Evolutionary conservation across 176 grass and related monocot genomes (phyloP), one percentile per base, ranked within the genome.

Genomic region (Alopecurus myosuroides): DNA sequence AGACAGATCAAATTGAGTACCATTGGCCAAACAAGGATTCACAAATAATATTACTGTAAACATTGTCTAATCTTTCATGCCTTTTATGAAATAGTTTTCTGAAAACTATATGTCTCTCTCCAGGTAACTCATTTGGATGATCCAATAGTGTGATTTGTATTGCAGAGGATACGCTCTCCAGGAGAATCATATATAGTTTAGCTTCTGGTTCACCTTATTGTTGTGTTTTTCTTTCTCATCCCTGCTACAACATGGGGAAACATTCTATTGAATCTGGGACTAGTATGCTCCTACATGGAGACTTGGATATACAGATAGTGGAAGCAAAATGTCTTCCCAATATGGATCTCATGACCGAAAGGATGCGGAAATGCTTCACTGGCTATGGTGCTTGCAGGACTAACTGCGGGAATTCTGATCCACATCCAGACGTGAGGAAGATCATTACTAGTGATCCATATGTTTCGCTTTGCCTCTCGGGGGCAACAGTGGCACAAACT

Each of bases 361-460:
- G 95, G 84, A 93, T 98, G 91, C 67, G 93, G 3, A 94, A 85
- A 55, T 98, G 91, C 74, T 98, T 95, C 44, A 86, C 89, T 31
- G 87, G 88, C 22, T 95, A 94, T 66, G 88, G 86, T 13, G 84
- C 88, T 33, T 88, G 86, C 20, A 86, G 92, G 31, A 75, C 76
- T 25, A 82, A 88, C 17, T 81, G 88, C 19, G 81, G 88, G 19
- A 86, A 70, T 19, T 87, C 77, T 11, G 86, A 87, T 46, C 19
- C 71, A 53, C 84, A 87, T 22, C 61, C 84, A 45, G 83, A 86
- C 58, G 48, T 89, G 86, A 90, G 89, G 61, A 98, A 95, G 60
- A 95, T 98, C 56, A 98, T 98, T 56, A 98, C 95, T 26, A 95
- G 95, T 45, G 96, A 98, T 81, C 96, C 96, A 1, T 98, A 98